Percentiles rank a stretch among this genome's conserved stretches.
Conservation (phyloP, 2,329 filamentous ascomycete species). For the Talaromyces sp. region DNA sequence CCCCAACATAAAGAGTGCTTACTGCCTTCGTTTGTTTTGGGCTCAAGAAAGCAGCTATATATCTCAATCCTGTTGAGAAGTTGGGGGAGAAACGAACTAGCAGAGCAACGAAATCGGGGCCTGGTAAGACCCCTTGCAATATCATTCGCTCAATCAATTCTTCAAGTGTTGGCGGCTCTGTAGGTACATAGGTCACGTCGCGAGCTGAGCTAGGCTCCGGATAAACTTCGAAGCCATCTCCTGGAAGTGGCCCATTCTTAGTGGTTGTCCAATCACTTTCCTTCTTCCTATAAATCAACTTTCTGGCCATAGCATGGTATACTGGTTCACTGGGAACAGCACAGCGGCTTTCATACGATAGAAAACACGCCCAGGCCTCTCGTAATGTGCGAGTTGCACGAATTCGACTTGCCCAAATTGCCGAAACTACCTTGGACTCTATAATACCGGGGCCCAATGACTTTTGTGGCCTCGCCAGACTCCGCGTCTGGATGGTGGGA, state of each 20-base stretch:
- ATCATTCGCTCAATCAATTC: conserved; percentile 50
- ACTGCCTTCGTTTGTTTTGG: conserved; percentile 32
- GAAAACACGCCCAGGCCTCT: conserved; percentile 62
- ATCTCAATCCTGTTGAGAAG: conserved; percentile 39
- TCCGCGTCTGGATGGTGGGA: conserved; percentile 58
- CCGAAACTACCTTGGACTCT: conserved; percentile 19
- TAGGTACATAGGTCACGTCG: conserved; percentile 53
- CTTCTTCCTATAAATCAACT: conserved; percentile 41
- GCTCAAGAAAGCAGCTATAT: conserved; percentile 28
- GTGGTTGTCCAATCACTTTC: neutral
- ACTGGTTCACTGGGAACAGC: conserved; percentile 37
- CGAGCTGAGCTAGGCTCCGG: conserved; percentile 53
- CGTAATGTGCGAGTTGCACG: conserved; percentile 55
- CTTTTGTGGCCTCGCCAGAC: conserved; percentile 33
- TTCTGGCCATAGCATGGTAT: conserved; percentile 55
- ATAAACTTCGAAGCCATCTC: conserved; percentile 52
- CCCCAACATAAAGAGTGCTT: conserved; percentile 22
- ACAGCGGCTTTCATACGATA: conserved; percentile 48
- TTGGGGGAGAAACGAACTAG: conserved; percentile 44
- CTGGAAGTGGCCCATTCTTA: conserved; percentile 39
- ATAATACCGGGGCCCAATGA: conserved; percentile 15
- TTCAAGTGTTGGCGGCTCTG: conserved; percentile 49
- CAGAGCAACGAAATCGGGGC: conserved; percentile 43
- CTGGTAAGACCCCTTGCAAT: conserved; percentile 40
- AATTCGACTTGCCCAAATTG: conserved; percentile 55